Evolutionary conservation across 1,284 basidiomycete genomes (phyloP), one percentile per base, ranked within the genome.

Genomic region (Heliocybe sulcata): DNA sequence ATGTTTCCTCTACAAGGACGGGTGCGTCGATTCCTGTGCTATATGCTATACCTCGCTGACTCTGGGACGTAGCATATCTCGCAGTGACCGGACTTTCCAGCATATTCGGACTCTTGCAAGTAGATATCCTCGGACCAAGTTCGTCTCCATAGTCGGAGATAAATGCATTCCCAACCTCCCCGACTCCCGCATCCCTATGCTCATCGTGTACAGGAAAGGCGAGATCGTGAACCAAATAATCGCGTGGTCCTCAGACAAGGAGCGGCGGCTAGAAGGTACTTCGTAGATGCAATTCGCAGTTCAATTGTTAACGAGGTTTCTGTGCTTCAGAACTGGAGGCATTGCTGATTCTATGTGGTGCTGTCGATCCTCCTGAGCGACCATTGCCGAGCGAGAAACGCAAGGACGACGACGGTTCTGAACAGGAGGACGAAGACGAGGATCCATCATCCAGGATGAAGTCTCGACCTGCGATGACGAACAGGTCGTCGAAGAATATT

Each of bases 91-190:
- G 49, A 73, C 94, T 9, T 82, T 82, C 49, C 75, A 79, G 31
- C 88, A 94, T 54, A 72, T 99, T 31, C 77, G 79, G 16, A 78
- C 77, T 1, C 76, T 98, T 1, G 94, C 96, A 0, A 76, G 77
- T 26, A 83, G 86, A 54, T 89, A 98, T 69, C 92, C 94, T 2
- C 83, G 87, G 25, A 92, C 94, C 9, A 98, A 98, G 71, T 98
- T 99, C 64, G 90, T 98, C 58, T 93, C 91, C 35, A 98, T 99
- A 63, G 85, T 96, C 1, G 94, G 94, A 27, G 85, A 92, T 72
- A 92, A 96, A 70, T 98, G 96, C 73, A 98, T 99, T 63, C 87
- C 92, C 23, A 90, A 98, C 70, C 89, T 98, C 52, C 96, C 96
- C 8, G 96, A 98, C 65, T 79, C 83, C 38, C 88, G 95, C 56